Evolutionary conservation across 2,329 filamentous ascomycete genomes (phyloP), one percentile per base, ranked within the genome.

Genomic region (Phoma sp.): DNA sequence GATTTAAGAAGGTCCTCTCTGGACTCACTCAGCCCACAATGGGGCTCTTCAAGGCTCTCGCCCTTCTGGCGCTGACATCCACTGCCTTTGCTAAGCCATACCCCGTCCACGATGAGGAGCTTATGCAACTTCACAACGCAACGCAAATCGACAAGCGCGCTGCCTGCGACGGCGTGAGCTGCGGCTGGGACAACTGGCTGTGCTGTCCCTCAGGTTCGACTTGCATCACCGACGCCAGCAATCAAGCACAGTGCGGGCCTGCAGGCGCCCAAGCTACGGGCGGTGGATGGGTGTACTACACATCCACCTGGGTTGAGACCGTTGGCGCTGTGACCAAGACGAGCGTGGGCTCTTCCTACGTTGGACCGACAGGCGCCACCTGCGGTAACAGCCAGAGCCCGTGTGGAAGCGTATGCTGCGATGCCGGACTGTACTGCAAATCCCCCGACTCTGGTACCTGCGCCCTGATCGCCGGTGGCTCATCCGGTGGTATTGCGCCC

Each of bases 401-500:
- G 3, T 93, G 90, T 69, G 89, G 89, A 26, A 70, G 71, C 46
- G 87, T 87, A 53, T 93, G 90, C 80, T 93, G 90, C 74, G 84
- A 84, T 20, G 83, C 78, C 55, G 84, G 83, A 76, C 87, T 91
- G 74, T 88, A 86, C 67, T 93, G 90, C 73, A 29, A 29, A 18
- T 36, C 37, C 82, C n/a, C n/a, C n/a, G n/a, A n/a, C n/a, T 7
- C 75, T 1, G 84, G 84, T 46, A 82, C 86, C 66, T 92, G 89
- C 69, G 74, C 78, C 5, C 72, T 82, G 21, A 83, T 83, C 47
- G 78, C 78, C 39, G 81, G 79, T 59, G 81, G 79, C 59, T 83
- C 77, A 80, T 72, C 70, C 43, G 74, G 72, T 53, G 73, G 74
- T 45, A 69, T 74, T 37, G 51, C 67, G 40, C 61, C 61, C n/a